Evolutionary conservation across 2,329 filamentous ascomycete species (phyloP).

Genomic region (Phaeosphaeria sp.): DNA sequence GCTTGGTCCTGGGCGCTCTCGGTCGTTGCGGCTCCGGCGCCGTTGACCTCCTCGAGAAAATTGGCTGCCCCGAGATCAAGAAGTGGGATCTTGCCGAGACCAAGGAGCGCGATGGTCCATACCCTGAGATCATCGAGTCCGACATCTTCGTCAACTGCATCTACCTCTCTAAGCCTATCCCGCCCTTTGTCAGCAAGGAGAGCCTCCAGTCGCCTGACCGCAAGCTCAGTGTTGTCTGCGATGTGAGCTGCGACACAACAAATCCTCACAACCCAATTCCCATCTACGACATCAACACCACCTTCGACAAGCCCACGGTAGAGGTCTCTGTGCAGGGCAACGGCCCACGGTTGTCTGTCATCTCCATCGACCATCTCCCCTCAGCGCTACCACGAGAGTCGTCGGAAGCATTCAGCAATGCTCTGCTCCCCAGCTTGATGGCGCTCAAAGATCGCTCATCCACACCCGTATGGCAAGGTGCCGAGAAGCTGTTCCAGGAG

Average conservation of each 20-base stretch:
- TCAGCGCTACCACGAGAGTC: constrained; percentile 83
- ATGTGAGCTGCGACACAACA: constrained; percentile 69
- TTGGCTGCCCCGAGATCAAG: constrained; percentile 74
- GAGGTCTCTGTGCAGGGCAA: constrained; percentile 68
- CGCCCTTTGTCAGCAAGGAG: constrained; percentile 78
- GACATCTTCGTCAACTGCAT: constrained; percentile 64
- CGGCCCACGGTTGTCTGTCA: constrained; percentile 73
- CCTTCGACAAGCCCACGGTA: constrained; percentile 87
- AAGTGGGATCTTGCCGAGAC: constrained; percentile 85
- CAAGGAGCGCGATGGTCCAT: constrained; percentile 68
- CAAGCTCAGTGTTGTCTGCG: constrained; percentile 71
- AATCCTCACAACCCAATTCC: constrained; percentile 77
- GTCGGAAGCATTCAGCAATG: constrained; percentile 81
- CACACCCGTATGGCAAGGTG: constrained; percentile 81
- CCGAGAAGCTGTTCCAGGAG: constrained; percentile 82
- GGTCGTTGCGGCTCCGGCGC: constrained; percentile 86
- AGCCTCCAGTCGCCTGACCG: constrained; percentile 71
- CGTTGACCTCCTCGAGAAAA: constrained; percentile 77
- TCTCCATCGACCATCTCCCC: constrained; percentile 62
- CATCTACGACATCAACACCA: constrained; percentile 83
- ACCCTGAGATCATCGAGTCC: constrained; percentile 75
- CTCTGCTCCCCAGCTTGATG: constrained; percentile 78
- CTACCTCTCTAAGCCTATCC: constrained; percentile 80
- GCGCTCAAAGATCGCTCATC: constrained; percentile 77
- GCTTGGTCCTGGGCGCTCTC: constrained; percentile 81